Evolutionary conservation across 495 filamentous ascomycete genomes (phyloP).

Genomic region (Talaromyces proteolyticus): DNA sequence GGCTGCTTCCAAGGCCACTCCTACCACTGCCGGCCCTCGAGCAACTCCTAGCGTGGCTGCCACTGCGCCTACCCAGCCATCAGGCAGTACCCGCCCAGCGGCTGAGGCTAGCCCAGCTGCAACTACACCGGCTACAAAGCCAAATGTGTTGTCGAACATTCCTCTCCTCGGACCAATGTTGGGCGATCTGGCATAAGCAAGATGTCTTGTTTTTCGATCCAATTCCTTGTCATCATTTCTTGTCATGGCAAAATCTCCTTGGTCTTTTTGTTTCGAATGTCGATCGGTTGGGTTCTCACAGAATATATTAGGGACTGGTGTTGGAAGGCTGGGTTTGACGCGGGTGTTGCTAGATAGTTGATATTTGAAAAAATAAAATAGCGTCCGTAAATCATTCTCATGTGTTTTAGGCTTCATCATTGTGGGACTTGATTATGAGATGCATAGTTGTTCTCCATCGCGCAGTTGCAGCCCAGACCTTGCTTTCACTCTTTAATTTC

Average conservation of each 20-base stretch:
- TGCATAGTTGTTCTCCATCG: neutral
- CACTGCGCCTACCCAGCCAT: neutral
- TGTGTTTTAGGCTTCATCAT: neutral
- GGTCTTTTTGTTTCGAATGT: neutral
- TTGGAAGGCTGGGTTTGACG: neutral
- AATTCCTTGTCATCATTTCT: too few species aligned
- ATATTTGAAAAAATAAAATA: neutral
- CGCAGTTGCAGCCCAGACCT: neutral
- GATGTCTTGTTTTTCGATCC: too few species aligned
- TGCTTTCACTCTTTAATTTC: neutral
- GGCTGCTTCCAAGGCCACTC: conserved; percentile 7
- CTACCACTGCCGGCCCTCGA: conserved; percentile 11
- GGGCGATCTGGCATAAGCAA: conserved; percentile 1
- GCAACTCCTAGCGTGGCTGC: conserved; percentile 15
- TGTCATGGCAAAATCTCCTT: too few species aligned
- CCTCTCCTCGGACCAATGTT: conserved; percentile 29
- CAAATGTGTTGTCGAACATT: conserved; percentile 20
- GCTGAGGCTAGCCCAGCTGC: neutral
- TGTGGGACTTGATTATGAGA: neutral
- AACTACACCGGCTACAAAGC: conserved; percentile 6
- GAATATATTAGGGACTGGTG: neutral
- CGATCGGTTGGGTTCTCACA: neutral
- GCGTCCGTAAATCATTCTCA: neutral
- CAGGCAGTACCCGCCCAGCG: neutral
- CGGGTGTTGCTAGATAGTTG: neutral